Evolutionary conservation across 108 stramenopile genomes (phyloP).

Genomic region (Cyclotella sp.): DNA sequence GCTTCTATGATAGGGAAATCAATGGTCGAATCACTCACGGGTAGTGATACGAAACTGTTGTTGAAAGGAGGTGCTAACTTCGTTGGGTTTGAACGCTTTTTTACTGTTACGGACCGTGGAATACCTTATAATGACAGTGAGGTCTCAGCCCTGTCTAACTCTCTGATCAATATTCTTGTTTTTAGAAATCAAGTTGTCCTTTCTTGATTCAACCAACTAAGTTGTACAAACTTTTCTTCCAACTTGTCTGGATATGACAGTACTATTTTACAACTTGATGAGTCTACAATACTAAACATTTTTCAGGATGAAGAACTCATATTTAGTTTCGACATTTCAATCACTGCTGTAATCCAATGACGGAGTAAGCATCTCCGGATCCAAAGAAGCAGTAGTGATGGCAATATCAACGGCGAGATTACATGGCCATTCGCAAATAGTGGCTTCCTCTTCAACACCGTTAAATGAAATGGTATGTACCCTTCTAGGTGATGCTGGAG

Average conservation of each 20-base stretch:
- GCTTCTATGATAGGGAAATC: conserved; percentile 20
- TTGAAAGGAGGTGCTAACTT: conserved; percentile 16
- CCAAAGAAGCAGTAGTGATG: conserved; percentile 52
- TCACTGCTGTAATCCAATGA: conserved; percentile 2
- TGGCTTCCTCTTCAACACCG: conserved; percentile 31
- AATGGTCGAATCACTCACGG: conserved; percentile 1
- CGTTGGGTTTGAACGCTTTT: conserved; percentile 14
- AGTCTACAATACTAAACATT: not conserved
- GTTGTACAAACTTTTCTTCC: not conserved
- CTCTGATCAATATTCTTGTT: not conserved
- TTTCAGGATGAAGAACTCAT: not conserved
- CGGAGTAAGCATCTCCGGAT: not conserved
- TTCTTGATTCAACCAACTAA: not conserved
- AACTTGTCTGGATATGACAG: not conserved
- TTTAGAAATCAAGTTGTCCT: conserved; percentile 11
- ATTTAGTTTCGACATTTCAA: not conserved
- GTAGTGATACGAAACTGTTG: not conserved
- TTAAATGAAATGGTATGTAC: conserved; percentile 11
- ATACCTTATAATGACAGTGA: not conserved
- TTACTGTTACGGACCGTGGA: not conserved
- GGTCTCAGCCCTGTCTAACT: too few relatives aligned
- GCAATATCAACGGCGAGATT: conserved; percentile 77
- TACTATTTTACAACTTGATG: not conserved
- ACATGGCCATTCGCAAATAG: conserved; percentile 73
- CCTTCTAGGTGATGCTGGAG: conserved; percentile 39